A percentile compares a stretch with the other conserved stretches of the same genome.
Conservation (phyloP, 2,329 filamentous ascomycete genomes). For the Aureobasidium sp. region DNA sequence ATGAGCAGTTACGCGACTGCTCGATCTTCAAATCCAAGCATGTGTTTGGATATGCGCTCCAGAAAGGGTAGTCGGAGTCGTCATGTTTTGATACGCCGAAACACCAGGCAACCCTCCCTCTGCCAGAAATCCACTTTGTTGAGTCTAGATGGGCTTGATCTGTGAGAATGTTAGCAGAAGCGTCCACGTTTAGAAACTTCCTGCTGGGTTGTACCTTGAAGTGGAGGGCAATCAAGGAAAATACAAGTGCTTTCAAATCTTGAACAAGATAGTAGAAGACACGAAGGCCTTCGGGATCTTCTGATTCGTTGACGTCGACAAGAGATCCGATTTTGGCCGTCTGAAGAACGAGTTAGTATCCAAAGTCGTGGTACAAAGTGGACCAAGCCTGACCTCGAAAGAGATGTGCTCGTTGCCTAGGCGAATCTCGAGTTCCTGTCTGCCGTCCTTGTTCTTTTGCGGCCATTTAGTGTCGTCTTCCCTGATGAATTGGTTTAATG, state of each 20-base stretch:
- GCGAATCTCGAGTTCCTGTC: constrained; percentile 92
- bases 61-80: neutral
- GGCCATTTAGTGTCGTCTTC: constrained; percentile 99
- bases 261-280: constrained; percentile 99
- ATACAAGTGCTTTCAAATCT: constrained; percentile 91
- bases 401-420: constrained; percentile 94
- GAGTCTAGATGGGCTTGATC: constrained; percentile 29
- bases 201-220: constrained; percentile 65
- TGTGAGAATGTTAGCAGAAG: constrained; percentile 16
- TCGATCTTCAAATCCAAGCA: too few relatives aligned
- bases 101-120: neutral
- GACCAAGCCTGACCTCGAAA: constrained; percentile 66
- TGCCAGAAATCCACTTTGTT: neutral
- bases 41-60: neutral
- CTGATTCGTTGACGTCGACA: constrained; percentile 92
- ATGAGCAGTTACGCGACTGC: too few relatives aligned
- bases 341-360: constrained; percentile 42
- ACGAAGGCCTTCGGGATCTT: constrained; percentile 87
- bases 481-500: constrained; percentile 40
- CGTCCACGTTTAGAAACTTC: too few relatives aligned
- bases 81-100: neutral
- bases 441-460: constrained; percentile 97
- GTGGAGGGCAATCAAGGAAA: constrained; percentile 91
- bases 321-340: constrained; percentile 97
- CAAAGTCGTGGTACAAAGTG: neutral